Evolutionary conservation across 192 early-diverging fungal genomes (phyloP), one percentile per base, ranked within the genome.

Genomic region (Coemansia sp.): DNA sequence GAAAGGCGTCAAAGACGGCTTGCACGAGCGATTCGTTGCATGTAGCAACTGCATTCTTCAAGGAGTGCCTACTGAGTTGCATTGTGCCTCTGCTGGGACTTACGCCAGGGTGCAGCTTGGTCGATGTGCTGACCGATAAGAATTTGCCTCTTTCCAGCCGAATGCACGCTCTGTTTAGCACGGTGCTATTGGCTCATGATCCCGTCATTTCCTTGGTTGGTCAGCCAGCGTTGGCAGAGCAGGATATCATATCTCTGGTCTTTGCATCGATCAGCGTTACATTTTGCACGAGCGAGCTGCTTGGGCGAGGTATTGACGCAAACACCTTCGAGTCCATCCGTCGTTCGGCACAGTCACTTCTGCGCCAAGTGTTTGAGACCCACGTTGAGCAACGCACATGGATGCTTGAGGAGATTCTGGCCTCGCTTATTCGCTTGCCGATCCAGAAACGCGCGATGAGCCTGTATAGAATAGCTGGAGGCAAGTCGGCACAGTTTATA

Each of bases 401-500:
- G 87, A 93, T 97, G 33, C 70, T 97, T 28, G 95, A 94, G 61
- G 95, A 97, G 64, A 90, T 94, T n/a, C 80, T 93, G 15, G 87
- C 87, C 0, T 88, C 89, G 32, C 66, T 95, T 11, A 87, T 90
- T 56, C 90, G 89, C 61, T 71, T 94, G n/a, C 86, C 90, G 5
- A 83, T 85, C 2, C 79, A 72, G 18, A 88, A 88, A 68, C 85
- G 85, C 18, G 71, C 70, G 4, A 57, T 73, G 45, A 88, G 85
- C 45, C 67, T 80, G 17, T 91, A 90, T 48, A 86, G 84, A n/a
- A 66, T 90, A 15, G 64, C 85, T 17, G 86, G 89, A 53, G 91
- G 88, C 38, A 86, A 83, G 70, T 78, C 88, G 0, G 88, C 94
- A 15, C 91, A 91, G 79, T 87, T 92, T 69, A 83, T 90, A 2